phyloP scores from a whole-genome alignment of 495 filamentous ascomycete species.

The Amphirosellinia nigrospora region DNA sequence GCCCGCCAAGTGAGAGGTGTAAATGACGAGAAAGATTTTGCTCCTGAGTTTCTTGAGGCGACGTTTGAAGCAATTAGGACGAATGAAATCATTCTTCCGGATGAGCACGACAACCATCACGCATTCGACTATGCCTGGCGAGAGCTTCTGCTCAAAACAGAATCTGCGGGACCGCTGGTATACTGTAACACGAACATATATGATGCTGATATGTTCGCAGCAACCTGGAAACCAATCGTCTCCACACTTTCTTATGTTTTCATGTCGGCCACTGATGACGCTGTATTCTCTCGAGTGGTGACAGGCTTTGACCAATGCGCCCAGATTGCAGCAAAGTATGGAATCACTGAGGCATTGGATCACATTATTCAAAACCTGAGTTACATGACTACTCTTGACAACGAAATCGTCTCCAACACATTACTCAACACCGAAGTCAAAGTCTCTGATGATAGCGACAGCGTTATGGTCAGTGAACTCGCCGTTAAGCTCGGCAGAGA shows the following conservation, averaged over 20 bases:
- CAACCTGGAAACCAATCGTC: constrained; percentile 93
- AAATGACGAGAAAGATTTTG: constrained; percentile 85
- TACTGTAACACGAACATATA: constrained; percentile 92
- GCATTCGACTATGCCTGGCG: constrained; percentile 98
- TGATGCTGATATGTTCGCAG: constrained; percentile 96
- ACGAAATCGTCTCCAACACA: constrained; percentile 76
- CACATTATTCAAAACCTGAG: constrained; percentile 88
- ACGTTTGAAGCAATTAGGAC: constrained; percentile 92
- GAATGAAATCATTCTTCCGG: constrained; percentile 94
- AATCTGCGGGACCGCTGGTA: constrained; percentile 71
- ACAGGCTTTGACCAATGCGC: constrained; percentile 96
- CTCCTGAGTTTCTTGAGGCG: constrained; percentile 79
- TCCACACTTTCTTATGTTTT: constrained; percentile 97
- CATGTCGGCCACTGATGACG: constrained; percentile 97
- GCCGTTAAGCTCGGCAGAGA: constrained; percentile 97
- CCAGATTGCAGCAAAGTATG: constrained; percentile 86
- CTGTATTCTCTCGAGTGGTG: constrained; percentile 91
- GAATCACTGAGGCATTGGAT: constrained; percentile 83
- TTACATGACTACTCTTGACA: constrained; percentile 85
- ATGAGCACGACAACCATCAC: constrained; percentile 95
- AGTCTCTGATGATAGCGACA: constrained; percentile 85
- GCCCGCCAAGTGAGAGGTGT: constrained; percentile 86
- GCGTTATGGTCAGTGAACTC: constrained; percentile 98
- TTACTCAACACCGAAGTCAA: constrained; percentile 95
- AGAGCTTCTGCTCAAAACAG: constrained; percentile 86